Evolutionary conservation across 169 alveolate genomes (phyloP).

Genomic region (Plasmodium coatneyi): DNA sequence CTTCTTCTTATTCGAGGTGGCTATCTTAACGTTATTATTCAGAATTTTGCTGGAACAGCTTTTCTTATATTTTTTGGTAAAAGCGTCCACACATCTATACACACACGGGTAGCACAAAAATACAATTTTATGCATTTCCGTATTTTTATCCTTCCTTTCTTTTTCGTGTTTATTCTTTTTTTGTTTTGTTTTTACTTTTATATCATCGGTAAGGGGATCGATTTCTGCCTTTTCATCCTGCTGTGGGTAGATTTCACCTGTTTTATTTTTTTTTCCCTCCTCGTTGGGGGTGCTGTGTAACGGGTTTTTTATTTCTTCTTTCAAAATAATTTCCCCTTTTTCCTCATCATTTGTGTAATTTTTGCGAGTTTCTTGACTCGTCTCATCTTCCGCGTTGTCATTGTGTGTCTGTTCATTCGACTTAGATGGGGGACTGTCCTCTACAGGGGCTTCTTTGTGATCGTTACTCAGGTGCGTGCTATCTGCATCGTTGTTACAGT

Average conservation of each 20-base stretch:
- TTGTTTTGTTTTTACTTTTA: slow-evolving; percentile 29
- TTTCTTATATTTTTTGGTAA: slow-evolving; percentile 52
- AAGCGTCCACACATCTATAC: slow-evolving; percentile 62
- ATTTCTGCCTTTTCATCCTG: not conserved
- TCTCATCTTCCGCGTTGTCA: not conserved
- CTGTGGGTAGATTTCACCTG: not conserved
- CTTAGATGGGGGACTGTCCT: not conserved
- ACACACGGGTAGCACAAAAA: slow-evolving; percentile 71
- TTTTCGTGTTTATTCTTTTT: slow-evolving; percentile 29
- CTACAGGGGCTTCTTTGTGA: not conserved
- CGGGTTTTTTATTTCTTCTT: not conserved
- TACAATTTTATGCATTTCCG: slow-evolving; percentile 47
- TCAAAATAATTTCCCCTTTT: not conserved
- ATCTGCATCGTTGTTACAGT: not conserved
- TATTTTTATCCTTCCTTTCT: slow-evolving; percentile 23
- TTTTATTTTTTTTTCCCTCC: not conserved
- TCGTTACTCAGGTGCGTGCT: not conserved
- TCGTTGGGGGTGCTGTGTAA: not conserved
- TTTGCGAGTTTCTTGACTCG: not conserved
- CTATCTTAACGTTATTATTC: slow-evolving; percentile 71
- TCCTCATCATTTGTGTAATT: not conserved
- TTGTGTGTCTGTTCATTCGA: not conserved
- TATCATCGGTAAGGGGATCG: slow-evolving; percentile 3
- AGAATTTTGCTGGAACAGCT: slow-evolving; percentile 61
- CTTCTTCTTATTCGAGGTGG: slow-evolving; percentile 41